Conservation (phyloP, 2,329 filamentous ascomycete genomes). For the Sarocladiaceae sp. region DNA sequence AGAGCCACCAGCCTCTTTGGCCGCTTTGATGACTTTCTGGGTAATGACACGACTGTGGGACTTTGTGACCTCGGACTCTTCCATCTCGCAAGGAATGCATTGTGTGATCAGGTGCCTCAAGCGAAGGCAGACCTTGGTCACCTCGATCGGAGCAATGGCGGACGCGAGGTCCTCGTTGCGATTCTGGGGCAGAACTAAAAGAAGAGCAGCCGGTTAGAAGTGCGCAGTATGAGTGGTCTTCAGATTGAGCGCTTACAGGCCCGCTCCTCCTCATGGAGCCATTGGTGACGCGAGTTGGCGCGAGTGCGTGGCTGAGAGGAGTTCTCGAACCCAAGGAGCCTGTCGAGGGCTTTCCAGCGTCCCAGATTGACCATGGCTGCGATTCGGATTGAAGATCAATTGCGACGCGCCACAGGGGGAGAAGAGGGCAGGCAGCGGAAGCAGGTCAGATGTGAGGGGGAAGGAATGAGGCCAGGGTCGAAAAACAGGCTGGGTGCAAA, state of each 20-base stretch:
- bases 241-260: conserved; percentile 29
- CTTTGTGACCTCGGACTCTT: conserved; percentile 65
- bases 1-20: conserved; percentile 71
- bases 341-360: conserved; percentile 24
- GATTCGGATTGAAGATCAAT: too few relatives aligned
- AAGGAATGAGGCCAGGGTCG: too few relatives aligned
- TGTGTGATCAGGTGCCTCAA: conserved; percentile 87
- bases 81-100: conserved; percentile 83
- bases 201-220: conserved; percentile 1
- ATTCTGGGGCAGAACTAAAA: conserved; percentile 59
- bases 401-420: too few relatives aligned
- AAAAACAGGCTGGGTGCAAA: too few relatives aligned
- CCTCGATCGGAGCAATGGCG: conserved; percentile 67
- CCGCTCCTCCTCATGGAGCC: conserved; percentile 37
- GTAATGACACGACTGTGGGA: conserved; percentile 87
- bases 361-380: conserved; percentile 7
- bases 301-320: conserved; percentile 12
- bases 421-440: too few relatives aligned
- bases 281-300: conserved; percentile 21
- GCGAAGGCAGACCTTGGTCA: conserved; percentile 84
- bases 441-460: too few relatives aligned
- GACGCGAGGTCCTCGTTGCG: conserved; percentile 53
- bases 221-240: neutral
- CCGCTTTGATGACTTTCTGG: conserved; percentile 67
- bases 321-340: conserved; percentile 21